Percentiles rank a stretch among this genome's conserved stretches.
These are phyloP conservation scores for Ceratocystis albifundus DNA, from an alignment of 2,329 filamentous ascomycete genomes.

Conservation along the genomic window DNA sequence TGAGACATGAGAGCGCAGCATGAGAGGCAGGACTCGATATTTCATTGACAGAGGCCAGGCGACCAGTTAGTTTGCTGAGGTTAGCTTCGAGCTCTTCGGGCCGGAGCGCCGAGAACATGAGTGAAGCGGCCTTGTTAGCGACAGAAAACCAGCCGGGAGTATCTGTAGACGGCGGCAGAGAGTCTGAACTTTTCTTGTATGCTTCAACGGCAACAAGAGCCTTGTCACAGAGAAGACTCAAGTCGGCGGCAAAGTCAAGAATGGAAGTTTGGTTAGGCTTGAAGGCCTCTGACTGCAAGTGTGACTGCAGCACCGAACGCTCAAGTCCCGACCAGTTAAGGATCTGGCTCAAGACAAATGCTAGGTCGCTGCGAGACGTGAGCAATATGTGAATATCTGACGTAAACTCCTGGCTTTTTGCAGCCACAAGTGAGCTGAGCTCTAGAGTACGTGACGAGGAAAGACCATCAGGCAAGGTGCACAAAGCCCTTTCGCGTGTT, in stretches of 20 bases:
- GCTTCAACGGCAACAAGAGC: conserved; percentile 72
- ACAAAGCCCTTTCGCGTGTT: conserved; percentile 34
- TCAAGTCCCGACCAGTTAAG: conserved; percentile 47
- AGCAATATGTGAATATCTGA: conserved; percentile 34
- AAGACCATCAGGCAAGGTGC: conserved; percentile 42
- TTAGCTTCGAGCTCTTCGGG: conserved; percentile 26
- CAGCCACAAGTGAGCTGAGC: conserved; percentile 31
- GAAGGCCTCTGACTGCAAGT: not conserved
- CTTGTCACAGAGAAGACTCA: conserved; percentile 58
- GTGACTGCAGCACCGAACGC: conserved; percentile 26
- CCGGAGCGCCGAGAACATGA: conserved; percentile 21
- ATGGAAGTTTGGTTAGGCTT: conserved; percentile 25
- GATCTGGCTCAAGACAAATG: conserved; percentile 56
- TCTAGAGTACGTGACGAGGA: conserved; percentile 32
- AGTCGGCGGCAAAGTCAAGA: conserved; percentile 41
- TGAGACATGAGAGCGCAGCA: conserved; percentile 30
- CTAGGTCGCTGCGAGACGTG: conserved; percentile 42
- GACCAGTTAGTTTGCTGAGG: conserved; percentile 35
- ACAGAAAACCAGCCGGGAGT: conserved; percentile 44
- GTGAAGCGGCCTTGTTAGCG: conserved; percentile 13
- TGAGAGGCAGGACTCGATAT: not conserved
- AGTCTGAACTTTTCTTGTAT: conserved; percentile 45
- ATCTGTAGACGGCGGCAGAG: conserved; percentile 47
- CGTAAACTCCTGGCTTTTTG: conserved; percentile 32
- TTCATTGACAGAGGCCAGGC: conserved; percentile 4